Percentiles rank a stretch among this genome's conserved stretches.
Evolutionary conservation across 2,329 filamentous ascomycete genomes (phyloP).

Genomic region (Ceratocystis alfenasii): DNA sequence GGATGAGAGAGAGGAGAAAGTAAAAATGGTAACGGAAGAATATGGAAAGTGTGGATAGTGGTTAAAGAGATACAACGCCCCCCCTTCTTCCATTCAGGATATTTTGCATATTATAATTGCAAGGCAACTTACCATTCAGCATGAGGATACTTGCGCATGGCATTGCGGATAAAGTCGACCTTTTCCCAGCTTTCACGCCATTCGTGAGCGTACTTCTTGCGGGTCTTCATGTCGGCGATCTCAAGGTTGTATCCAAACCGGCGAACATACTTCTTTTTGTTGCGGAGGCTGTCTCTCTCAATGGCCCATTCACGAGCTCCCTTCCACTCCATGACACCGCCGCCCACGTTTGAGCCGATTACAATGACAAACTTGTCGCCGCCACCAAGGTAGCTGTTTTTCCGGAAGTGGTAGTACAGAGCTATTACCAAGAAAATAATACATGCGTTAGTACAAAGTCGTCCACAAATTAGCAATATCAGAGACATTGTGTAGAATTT

Average conservation of each 20-base stretch:
- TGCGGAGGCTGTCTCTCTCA: constrained; percentile 86
- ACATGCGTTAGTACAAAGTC: not conserved
- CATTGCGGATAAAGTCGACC: constrained; percentile 80
- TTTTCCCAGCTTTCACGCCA: constrained; percentile 99
- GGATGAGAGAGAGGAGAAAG: no score
- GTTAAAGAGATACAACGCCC: not conserved
- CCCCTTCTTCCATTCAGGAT: not conserved
- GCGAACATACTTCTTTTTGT: constrained; percentile 79
- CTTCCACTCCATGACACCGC: constrained; percentile 99
- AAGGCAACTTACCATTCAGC: constrained; percentile 69
- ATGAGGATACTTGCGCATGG: constrained; percentile 84
- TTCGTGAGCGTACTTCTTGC: constrained; percentile 96
- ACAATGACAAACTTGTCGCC: constrained; percentile 91
- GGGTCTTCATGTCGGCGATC: constrained; percentile 95
- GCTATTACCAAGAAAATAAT: constrained; percentile 31
- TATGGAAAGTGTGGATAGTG: no score
- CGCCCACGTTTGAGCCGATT: constrained; percentile 82
- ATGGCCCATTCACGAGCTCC: constrained; percentile 95
- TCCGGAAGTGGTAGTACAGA: constrained; percentile 52
- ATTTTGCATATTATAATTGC: not conserved
- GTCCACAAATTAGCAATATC: not conserved
- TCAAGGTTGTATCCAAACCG: constrained; percentile 93
- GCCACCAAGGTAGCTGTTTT: constrained; percentile 61
- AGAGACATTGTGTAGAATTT: not conserved
- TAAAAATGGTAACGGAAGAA: no score